These are phyloP conservation scores for Saturnispora serradocipensis DNA, from an alignment of 805 yeast species.

Conservation along the genomic window DNA sequence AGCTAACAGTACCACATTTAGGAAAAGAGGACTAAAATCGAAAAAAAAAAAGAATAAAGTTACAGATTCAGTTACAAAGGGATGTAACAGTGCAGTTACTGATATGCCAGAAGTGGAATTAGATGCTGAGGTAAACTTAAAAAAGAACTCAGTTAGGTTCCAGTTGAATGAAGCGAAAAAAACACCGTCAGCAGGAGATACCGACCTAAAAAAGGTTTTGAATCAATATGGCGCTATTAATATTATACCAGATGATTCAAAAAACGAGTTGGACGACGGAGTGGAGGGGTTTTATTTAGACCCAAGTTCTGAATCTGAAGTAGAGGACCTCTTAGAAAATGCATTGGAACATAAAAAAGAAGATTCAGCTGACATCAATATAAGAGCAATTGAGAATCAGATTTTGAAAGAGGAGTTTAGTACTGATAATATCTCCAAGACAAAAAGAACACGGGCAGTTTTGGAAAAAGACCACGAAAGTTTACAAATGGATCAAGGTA, in stretches of 20 bases:
- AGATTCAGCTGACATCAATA: neutral
- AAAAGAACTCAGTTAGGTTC: neutral
- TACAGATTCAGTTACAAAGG: slow-evolving; percentile 5
- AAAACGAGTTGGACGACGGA: neutral
- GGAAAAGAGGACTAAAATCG: neutral
- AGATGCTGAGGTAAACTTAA: neutral
- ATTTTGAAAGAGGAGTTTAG: slow-evolving; percentile 5
- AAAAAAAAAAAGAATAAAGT: neutral
- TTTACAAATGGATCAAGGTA: neutral
- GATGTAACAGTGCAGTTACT: neutral
- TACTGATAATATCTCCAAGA: neutral
- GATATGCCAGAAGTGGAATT: neutral
- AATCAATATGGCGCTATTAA: neutral
- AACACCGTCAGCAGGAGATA: no score
- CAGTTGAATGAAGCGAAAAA: neutral
- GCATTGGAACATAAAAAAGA: neutral
- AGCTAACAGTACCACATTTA: neutral
- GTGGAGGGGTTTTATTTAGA: slow-evolving; percentile 3
- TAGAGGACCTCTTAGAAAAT: neutral
- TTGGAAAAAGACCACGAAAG: neutral
- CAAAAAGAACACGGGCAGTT: neutral
- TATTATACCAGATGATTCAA: neutral
- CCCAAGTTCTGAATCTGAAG: neutral
- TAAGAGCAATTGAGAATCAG: slow-evolving; percentile 1
- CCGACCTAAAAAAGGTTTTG: neutral